phyloP scores from a whole-genome alignment of 2,329 filamentous ascomycete genomes.

The Neodidymelliopsis sp. region DNA sequence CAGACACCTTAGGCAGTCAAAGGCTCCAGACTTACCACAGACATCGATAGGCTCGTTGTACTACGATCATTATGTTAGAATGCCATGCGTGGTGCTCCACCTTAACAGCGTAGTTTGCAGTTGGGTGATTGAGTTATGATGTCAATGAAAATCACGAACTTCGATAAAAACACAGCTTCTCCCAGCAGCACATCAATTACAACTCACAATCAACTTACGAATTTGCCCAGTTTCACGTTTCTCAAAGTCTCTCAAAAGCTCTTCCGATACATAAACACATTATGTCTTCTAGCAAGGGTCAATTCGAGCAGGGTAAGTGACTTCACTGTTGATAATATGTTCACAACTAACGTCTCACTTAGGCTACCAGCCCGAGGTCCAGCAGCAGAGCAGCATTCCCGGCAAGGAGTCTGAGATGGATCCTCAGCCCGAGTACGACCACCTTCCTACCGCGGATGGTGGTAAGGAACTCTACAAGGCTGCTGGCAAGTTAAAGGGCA shows the following conservation, averaged over 20 bases:
- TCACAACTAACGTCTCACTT: constrained; percentile 4
- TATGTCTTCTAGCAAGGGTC: constrained; percentile 41
- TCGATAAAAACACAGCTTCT: constrained; percentile 23
- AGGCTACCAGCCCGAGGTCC: constrained; percentile 59
- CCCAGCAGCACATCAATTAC: neutral
- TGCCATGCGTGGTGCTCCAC: constrained; percentile 24
- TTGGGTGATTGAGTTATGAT: constrained; percentile 28
- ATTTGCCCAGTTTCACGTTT: neutral
- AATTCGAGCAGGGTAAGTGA: constrained; percentile 46
- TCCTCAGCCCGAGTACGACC: constrained; percentile 66
- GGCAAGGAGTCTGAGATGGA: constrained; percentile 65
- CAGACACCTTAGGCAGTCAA: no score
- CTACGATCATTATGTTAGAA: neutral
- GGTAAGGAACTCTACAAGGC: constrained; percentile 75
- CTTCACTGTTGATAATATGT: neutral
- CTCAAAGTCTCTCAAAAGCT: neutral
- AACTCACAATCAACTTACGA: neutral
- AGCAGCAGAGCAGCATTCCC: constrained; percentile 58
- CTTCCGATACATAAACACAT: constrained; percentile 56
- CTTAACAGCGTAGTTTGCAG: constrained; percentile 16
- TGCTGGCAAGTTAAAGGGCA: constrained; percentile 77
- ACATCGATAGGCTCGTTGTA: neutral
- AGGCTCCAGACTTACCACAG: neutral
- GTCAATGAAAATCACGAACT: constrained; percentile 31
- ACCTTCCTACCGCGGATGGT: constrained; percentile 72